Conservation (phyloP, 345 rosid genomes). For the Linum usitatissimum region DNA sequence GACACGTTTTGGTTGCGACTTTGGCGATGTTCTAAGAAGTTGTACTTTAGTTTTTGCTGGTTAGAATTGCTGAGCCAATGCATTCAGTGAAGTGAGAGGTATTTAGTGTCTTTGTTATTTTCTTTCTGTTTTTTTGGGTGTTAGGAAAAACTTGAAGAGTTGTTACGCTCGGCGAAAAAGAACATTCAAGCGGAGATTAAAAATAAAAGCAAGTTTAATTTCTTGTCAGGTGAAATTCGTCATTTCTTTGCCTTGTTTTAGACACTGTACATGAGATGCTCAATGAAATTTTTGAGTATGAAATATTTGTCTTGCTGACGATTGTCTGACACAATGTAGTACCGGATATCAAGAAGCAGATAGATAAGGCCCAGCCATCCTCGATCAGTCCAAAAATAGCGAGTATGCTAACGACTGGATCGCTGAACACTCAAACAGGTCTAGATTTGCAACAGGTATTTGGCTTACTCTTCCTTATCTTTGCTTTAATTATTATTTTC, state of each 20-base stretch:
- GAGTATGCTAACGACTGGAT: slow-evolving; percentile 69
- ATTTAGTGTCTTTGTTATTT: background rate
- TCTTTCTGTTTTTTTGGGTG: slow-evolving; percentile 15
- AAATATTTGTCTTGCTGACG: background rate
- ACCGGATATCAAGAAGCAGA: slow-evolving; percentile 52
- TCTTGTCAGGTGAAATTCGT: slow-evolving; percentile 40
- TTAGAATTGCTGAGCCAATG: background rate
- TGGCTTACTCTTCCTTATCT: background rate
- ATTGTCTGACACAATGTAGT: slow-evolving; percentile 35
- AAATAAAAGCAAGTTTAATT: slow-evolving; percentile 37
- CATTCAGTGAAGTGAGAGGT: background rate
- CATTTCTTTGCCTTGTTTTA: background rate
- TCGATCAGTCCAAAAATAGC: slow-evolving; percentile 50
- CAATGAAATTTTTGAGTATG: too few relatives aligned
- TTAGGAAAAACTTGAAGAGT: slow-evolving; percentile 94
- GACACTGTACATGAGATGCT: too few relatives aligned
- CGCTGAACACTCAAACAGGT: slow-evolving; percentile 58
- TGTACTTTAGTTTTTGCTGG: background rate
- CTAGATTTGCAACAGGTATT: slow-evolving; percentile 86
- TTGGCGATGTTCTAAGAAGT: background rate
- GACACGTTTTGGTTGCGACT: background rate
- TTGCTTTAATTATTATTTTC: background rate
- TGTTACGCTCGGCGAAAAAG: slow-evolving; percentile 64
- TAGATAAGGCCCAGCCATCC: slow-evolving; percentile 42
- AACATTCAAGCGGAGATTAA: slow-evolving; percentile 49